Base-by-base conservation (phyloP, 163 green algal genomes). In the Scenedesmus sp. region DNA sequence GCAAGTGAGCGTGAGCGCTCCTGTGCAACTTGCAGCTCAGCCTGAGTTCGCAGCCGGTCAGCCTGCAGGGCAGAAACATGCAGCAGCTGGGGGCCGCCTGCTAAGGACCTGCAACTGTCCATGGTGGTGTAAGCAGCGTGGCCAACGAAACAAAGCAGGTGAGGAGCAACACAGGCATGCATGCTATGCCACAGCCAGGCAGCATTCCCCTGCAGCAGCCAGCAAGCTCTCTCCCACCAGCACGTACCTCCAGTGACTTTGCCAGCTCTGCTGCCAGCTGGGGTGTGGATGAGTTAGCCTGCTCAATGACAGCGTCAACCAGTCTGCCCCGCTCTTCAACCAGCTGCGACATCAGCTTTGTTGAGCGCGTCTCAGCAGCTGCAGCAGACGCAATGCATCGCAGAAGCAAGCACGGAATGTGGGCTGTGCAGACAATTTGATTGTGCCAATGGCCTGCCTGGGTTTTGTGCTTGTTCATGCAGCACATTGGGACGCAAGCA, bases 331-430 rank as follows among this genome's bases (percentile, higher is more conserved):
- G 89, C 89, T 84, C 82, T 12, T 85, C 89, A 6, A 79, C 82
- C n/a, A 92, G 89, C 66, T 89, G 89, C 55, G 56, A n/a, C 89
- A 77, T 86, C 66, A 92, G 64, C 66, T 86, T 13, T 8, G 56
- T 57, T 16, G 82, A 54, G 70, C 82, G 89, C 54, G 66, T 12
- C 89, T 92, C 82, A 52, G 89, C 89, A 84, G 81, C 89, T 92
- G 89, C 52, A 81, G 62, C 16, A 12, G 4, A 52, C 15, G 18
- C 7, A 77, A 23, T n/a, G 59, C 55, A 84, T 23, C 67, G 55
- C 4, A 52, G 18, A 16, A 70, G 55, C 52, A 59, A 55, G 16
- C 3, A 9, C 18, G 3, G 55, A n/a, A 16, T 56, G 18, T 46
- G 34, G 34, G 34, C 34, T 46, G 34, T 0, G 55, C 16, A 70